Evolutionary conservation across 768 basidiomycete genomes (phyloP).

Genomic region (Auricularia auricula-judae): DNA sequence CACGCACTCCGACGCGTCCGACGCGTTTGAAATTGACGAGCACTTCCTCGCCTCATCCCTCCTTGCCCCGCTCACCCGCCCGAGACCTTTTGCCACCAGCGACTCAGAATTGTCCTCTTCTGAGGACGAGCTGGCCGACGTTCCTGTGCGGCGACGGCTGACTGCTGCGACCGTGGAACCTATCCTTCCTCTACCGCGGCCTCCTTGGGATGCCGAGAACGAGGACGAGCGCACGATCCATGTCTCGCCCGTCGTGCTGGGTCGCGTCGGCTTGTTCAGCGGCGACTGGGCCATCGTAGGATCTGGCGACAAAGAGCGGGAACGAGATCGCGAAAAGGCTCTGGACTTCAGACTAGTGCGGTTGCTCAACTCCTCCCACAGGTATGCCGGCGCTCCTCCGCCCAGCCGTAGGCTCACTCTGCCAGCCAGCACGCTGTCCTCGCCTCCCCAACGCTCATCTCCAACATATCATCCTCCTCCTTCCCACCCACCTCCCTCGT

Average conservation of each 20-base stretch:
- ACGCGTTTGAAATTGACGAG: background rate
- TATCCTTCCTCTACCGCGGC: background rate
- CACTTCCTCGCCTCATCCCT: background rate
- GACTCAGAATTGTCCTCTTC: background rate
- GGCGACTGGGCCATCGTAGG: background rate
- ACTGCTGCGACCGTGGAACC: background rate
- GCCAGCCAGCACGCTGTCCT: too few species aligned
- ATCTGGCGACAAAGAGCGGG: background rate
- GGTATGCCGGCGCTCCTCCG: background rate
- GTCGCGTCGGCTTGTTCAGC: background rate
- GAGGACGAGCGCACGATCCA: background rate
- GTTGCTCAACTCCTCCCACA: background rate
- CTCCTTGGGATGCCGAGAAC: background rate
- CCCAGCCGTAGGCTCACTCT: background rate
- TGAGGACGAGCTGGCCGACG: background rate
- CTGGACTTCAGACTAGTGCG: background rate
- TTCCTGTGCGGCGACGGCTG: background rate
- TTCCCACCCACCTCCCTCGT: conserved; percentile 11
- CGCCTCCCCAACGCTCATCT: background rate
- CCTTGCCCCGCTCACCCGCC: background rate
- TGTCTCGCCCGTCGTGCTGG: background rate
- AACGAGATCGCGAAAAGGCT: background rate
- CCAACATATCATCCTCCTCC: background rate
- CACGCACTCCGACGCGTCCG: background rate
- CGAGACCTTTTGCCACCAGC: background rate